phyloP scores from a whole-genome alignment of 371 early-diverging fungal genomes.

The Furculomyces boomerangus region DNA sequence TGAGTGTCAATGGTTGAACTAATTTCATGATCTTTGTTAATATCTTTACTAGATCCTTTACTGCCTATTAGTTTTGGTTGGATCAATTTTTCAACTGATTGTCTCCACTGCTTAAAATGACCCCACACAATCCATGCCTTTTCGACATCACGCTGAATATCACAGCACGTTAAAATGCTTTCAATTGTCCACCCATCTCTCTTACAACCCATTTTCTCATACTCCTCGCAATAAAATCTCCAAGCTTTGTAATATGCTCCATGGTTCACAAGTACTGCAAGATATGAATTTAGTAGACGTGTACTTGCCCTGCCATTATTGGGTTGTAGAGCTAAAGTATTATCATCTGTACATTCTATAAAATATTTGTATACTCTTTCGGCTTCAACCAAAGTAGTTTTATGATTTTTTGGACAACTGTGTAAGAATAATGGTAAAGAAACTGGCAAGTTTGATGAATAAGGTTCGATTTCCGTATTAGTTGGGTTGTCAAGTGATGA shows the following conservation, averaged over 20 bases:
- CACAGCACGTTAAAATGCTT: conserved; percentile 12
- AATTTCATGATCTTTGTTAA: too few species aligned
- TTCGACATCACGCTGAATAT: conserved; percentile 18
- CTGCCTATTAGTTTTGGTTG: too few species aligned
- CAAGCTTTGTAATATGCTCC: conserved; percentile 26
- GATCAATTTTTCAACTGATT: conserved; percentile 11
- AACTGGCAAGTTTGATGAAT: neutral
- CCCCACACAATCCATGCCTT: conserved; percentile 24
- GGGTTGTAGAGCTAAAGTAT: conserved; percentile 9
- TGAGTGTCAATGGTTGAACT: neutral
- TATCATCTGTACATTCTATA: conserved; percentile 11
- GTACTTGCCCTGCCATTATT: conserved; percentile 25
- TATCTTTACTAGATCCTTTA: too few species aligned
- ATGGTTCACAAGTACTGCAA: conserved; percentile 35
- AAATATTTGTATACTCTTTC: conserved; percentile 24
- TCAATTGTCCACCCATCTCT: conserved; percentile 37
- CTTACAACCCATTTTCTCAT: conserved; percentile 21
- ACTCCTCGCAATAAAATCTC: conserved; percentile 27
- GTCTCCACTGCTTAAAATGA: conserved; percentile 19
- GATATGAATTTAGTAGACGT: conserved; percentile 35
- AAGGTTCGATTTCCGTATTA: neutral
- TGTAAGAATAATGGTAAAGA: conserved; percentile 8
- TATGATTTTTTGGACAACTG: conserved; percentile 22
- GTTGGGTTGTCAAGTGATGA: neutral
- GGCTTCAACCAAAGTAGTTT: conserved; percentile 24